These are phyloP conservation scores for Ascochyta clinopodiicola DNA, from an alignment of 2,329 filamentous ascomycete genomes.

Conservation along the genomic window DNA sequence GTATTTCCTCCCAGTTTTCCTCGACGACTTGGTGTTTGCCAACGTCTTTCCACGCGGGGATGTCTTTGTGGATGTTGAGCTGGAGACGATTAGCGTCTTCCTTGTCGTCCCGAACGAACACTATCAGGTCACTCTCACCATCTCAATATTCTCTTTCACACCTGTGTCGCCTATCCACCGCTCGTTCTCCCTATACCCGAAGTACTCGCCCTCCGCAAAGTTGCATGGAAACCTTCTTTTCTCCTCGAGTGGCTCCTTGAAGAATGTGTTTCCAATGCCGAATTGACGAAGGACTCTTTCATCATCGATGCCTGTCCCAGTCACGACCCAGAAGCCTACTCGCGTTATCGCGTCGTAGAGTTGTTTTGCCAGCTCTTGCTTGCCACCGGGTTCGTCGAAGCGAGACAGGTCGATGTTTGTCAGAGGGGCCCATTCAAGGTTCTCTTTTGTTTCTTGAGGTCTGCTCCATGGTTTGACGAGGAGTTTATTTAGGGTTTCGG, in stretches of 20 bases:
- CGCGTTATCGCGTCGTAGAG: slow-evolving; percentile 27
- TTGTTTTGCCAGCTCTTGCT: slow-evolving; percentile 23
- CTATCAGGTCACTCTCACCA: slow-evolving; percentile 20
- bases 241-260: slow-evolving; percentile 22
- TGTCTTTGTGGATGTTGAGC: slow-evolving; percentile 26
- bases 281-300: slow-evolving; percentile 25
- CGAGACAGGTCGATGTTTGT: slow-evolving; percentile 26
- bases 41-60: slow-evolving; percentile 13
- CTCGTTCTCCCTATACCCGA: slow-evolving; percentile 23
- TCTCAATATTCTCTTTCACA: slow-evolving; percentile 49
- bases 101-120: not conserved
- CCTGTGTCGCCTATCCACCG: slow-evolving; percentile 48
- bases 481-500: slow-evolving; percentile 9
- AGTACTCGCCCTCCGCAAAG: slow-evolving; percentile 24
- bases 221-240: slow-evolving; percentile 24
- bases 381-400: slow-evolving; percentile 25
- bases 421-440: slow-evolving; percentile 33
- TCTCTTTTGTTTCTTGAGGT: slow-evolving; percentile 25
- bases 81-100: slow-evolving; percentile 3
- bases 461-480: slow-evolving; percentile 27
- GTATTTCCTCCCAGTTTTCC: slow-evolving; percentile 22
- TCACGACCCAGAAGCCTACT: slow-evolving; percentile 32
- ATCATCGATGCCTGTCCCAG: slow-evolving; percentile 26
- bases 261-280: slow-evolving; percentile 25
- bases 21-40: slow-evolving; percentile 16